Percentiles rank a stretch among this genome's conserved stretches.
These are phyloP conservation scores for Cudoniella acicularis DNA, from an alignment of 495 filamentous ascomycete species.

Conservation along the genomic window DNA sequence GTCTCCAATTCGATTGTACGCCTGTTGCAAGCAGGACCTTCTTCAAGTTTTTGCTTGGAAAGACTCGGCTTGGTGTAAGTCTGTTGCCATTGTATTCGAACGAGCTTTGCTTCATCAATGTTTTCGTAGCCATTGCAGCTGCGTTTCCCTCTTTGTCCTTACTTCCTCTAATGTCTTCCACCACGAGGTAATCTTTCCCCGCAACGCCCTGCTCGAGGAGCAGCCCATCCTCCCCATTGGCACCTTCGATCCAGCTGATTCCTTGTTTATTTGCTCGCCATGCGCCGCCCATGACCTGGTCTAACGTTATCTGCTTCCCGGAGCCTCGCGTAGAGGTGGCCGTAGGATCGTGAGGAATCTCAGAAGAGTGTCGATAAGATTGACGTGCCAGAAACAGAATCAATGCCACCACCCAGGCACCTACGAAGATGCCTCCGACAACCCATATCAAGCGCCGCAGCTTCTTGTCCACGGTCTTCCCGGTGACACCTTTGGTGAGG, in stretches of 20 bases:
- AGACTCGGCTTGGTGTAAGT: conserved; percentile 53
- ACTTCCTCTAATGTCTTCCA: conserved; percentile 72
- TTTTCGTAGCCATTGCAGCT: conserved; percentile 46
- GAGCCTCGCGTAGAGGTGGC: conserved; percentile 60
- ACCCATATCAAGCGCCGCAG: conserved; percentile 65
- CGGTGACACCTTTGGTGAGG: conserved; percentile 21
- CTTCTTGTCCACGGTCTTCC: conserved; percentile 52
- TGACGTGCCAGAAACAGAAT: conserved; percentile 67
- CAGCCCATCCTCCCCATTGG: conserved; percentile 82
- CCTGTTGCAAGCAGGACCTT: conserved; percentile 79
- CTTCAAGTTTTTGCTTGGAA: conserved; percentile 78
- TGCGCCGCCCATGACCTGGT: conserved; percentile 69
- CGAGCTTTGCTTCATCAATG: conserved; percentile 65
- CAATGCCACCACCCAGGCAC: conserved; percentile 77
- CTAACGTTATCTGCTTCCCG: conserved; percentile 75
- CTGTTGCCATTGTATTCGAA: conserved; percentile 55
- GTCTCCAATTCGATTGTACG: conserved; percentile 72
- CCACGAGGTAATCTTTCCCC: conserved; percentile 69
- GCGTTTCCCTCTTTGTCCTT: conserved; percentile 35
- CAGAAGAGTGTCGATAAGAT: conserved; percentile 58
- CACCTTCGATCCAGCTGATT: conserved; percentile 84
- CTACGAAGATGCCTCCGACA: conserved; percentile 60
- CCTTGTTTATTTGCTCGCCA: conserved; percentile 67
- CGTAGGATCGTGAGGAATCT: conserved; percentile 61
- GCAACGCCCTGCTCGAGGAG: conserved; percentile 60